A percentile compares a stretch with the other conserved stretches of the same genome.
These are phyloP conservation scores for Lipomyces yamanashiensis DNA, from an alignment of 805 yeast species.

Conservation along the genomic window DNA sequence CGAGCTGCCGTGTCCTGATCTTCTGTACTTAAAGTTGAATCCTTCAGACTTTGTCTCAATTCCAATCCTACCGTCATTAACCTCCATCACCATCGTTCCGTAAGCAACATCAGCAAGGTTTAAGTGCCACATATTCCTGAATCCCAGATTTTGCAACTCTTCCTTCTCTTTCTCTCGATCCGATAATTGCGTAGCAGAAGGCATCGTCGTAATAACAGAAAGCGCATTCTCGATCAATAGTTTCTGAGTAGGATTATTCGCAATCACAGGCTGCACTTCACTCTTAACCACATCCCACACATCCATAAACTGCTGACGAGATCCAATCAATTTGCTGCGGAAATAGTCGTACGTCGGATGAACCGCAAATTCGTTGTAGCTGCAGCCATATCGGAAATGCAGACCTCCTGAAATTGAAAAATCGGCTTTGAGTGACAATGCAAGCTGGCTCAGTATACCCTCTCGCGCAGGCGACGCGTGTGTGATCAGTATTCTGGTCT, in stretches of 20 bases:
- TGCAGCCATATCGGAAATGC: constrained; percentile 71
- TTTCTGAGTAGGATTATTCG: constrained; percentile 51
- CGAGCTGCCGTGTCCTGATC: constrained; percentile 14
- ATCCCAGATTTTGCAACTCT: constrained; percentile 66
- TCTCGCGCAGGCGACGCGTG: constrained; percentile 76
- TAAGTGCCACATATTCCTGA: constrained; percentile 78
- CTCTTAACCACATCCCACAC: constrained; percentile 65
- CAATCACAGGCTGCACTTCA: constrained; percentile 54
- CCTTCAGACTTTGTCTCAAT: constrained; percentile 63
- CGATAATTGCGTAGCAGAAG: constrained; percentile 45
- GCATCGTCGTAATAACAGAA: constrained; percentile 62
- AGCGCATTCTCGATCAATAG: constrained; percentile 60
- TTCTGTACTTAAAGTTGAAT: constrained; percentile 62
- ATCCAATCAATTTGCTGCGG: constrained; percentile 63
- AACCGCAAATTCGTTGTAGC: constrained; percentile 69
- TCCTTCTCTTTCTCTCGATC: constrained; percentile 55
- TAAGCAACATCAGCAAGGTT: constrained; percentile 65
- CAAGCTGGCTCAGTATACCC: constrained; percentile 68
- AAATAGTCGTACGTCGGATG: constrained; percentile 68
- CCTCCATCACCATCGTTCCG: constrained; percentile 55
- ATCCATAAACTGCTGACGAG: constrained; percentile 64
- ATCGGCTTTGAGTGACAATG: constrained; percentile 69
- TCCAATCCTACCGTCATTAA: constrained; percentile 54
- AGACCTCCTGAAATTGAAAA: constrained; percentile 73
- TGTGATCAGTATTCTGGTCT: constrained; percentile 64